Evolutionary conservation across 1,139 yeast species (phyloP), one percentile per base, ranked within the genome.

Genomic region (Candida sp.): DNA sequence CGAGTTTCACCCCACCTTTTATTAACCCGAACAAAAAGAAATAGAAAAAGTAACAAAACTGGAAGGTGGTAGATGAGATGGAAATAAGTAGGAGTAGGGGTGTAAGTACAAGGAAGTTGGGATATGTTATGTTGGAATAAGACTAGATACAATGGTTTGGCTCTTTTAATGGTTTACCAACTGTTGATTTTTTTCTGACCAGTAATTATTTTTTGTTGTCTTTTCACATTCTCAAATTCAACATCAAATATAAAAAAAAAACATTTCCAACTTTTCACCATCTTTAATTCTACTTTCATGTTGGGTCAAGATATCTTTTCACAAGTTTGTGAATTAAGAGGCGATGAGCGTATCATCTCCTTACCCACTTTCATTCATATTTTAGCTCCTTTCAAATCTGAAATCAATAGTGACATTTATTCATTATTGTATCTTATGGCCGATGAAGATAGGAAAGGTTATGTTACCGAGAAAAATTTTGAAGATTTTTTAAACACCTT

Each of bases 371-470:
- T 73, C 48, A 62, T 68, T 37, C 59, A 70, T 38, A 60, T 73
- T 42, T 61, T 73, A 48, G 62, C 77, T 21, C 79, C 79, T 9
- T 72, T 70, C 50, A 65, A 67, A 36, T 57, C 68, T 34, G 79
- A 73, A 52, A 58, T 73, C 38, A 73, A 76, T 9, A 64, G 59
- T 42, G 64, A 65, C 40, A 57, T 75, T 7, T 72, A 64, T 46
- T 63, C 77, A 3, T 61, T 85, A 48, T 76, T 85, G 43, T 85
- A 82, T 55, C 69, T 84, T 43, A 75, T 84, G 34, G 82, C 88
- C 22, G 93, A 85, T 58, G 71, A 73, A 44, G 74, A 75, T 36
- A 70, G 72, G 46, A 84, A 83, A 54, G 91, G 91, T 1, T 83
- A 72, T 51, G 65, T 85, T 40, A 74, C 75, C 35, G 75, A 80